phyloP scores from a whole-genome alignment of 129 eudicot species.

The Arctium minus region DNA sequence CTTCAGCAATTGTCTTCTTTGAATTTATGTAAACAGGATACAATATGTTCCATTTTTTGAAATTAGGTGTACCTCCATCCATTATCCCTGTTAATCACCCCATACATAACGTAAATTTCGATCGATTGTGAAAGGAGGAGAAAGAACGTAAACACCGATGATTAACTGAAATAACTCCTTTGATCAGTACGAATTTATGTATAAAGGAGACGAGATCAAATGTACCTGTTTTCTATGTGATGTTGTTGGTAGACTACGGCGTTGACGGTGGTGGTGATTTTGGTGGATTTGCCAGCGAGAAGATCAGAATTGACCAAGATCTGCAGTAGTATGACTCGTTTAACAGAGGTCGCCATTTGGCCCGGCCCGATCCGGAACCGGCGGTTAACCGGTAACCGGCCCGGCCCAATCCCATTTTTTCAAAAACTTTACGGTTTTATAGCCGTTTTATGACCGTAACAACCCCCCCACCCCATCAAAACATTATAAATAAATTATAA shows the following conservation, averaged over 20 bases:
- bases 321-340: neutral
- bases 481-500: too few relatives aligned
- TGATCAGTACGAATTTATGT: neutral
- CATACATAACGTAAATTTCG: neutral
- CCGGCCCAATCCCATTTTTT: too few relatives aligned
- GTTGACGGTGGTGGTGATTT: neutral
- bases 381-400: too few relatives aligned
- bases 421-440: too few relatives aligned
- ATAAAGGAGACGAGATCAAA: neutral
- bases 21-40: constrained; percentile 91
- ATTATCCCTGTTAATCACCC: constrained; percentile 30
- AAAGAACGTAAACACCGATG: neutral
- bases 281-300: constrained; percentile 20
- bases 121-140: too few relatives aligned
- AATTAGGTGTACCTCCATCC: constrained; percentile 58
- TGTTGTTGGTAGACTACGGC: constrained; percentile 6
- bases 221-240: neutral
- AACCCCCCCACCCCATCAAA: too few relatives aligned
- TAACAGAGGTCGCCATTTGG: too few relatives aligned
- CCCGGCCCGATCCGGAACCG: too few relatives aligned
- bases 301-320: constrained; percentile 7
- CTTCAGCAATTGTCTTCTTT: constrained; percentile 88
- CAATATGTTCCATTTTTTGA: constrained; percentile 71
- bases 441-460: too few relatives aligned
- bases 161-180: neutral